Evolutionary conservation across 2,329 filamentous ascomycete species (phyloP).

Genomic region (Aspergillaceae sp.): DNA sequence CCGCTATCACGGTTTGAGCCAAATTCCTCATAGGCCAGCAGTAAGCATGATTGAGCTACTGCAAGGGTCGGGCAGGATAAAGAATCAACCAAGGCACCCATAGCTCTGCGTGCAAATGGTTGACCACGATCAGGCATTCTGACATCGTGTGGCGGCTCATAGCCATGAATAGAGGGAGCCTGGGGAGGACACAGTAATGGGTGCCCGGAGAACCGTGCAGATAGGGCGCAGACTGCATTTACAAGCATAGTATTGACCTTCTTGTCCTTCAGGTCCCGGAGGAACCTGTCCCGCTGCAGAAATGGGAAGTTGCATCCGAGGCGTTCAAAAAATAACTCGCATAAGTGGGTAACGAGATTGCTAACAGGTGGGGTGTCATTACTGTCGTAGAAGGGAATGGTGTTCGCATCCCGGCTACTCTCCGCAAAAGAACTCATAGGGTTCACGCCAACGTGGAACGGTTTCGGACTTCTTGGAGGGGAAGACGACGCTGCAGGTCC

Average conservation of each 20-base stretch:
- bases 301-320: conserved; percentile 84
- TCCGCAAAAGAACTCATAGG: conserved; percentile 14
- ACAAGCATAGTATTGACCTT: conserved; percentile 75
- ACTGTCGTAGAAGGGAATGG: conserved; percentile 65
- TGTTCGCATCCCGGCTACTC: conserved; percentile 24
- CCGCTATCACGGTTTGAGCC: conserved; percentile 82
- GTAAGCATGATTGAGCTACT: conserved; percentile 71
- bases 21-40: conserved; percentile 84
- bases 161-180: conserved; percentile 44
- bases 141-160: conserved; percentile 21
- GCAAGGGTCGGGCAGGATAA: conserved; percentile 76
- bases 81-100: conserved; percentile 71
- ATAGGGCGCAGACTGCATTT: conserved; percentile 73
- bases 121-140: conserved; percentile 61
- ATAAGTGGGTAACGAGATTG: conserved; percentile 64
- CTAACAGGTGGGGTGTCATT: conserved; percentile 63
- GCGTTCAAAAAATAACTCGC: conserved; percentile 72
- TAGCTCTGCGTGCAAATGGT: conserved; percentile 71
- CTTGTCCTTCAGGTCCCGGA: conserved; percentile 70
- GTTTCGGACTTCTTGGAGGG: conserved; percentile 27
- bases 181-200: conserved; percentile 42
- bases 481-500: conserved; percentile 26
- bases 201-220: conserved; percentile 66
- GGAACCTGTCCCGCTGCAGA: conserved; percentile 61
- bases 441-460: conserved; percentile 11